These are phyloP conservation scores for Pelargonium myrrhifolium DNA, from an alignment of 441 rosid species.

Conservation along the genomic window DNA sequence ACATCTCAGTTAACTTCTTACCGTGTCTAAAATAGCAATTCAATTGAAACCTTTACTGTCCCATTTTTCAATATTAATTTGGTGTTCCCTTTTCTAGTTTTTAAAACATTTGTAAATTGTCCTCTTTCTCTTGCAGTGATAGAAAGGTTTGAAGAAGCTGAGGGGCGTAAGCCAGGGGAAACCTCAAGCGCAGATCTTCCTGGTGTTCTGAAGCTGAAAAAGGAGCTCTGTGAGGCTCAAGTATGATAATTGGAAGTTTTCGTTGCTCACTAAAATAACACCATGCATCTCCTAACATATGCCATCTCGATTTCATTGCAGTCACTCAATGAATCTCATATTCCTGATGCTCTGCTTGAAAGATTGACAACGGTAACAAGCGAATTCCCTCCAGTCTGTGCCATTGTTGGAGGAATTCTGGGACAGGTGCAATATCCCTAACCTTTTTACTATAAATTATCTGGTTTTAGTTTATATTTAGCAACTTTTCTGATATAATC, in stretches of 20 bases:
- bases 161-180: slow-evolving; percentile 49
- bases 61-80: not conserved
- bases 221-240: slow-evolving; percentile 58
- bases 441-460: not conserved
- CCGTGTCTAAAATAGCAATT: not conserved
- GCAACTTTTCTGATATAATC: not conserved
- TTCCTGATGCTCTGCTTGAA: slow-evolving; percentile 55
- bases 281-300: slow-evolving; percentile 1
- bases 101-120: not conserved
- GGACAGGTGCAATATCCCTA: slow-evolving; percentile 55
- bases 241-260: slow-evolving; percentile 23
- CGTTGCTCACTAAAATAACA: not conserved
- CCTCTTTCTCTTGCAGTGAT: slow-evolving; percentile 37
- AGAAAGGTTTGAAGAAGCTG: slow-evolving; percentile 61
- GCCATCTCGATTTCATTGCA: slow-evolving; percentile 22
- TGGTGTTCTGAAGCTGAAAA: slow-evolving; percentile 44
- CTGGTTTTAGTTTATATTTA: not conserved
- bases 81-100: not conserved
- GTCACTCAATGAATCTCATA: slow-evolving; percentile 46
- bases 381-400: slow-evolving; percentile 85
- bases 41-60: not conserved
- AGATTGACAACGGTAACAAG: slow-evolving; percentile 40
- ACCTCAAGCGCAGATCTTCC: slow-evolving; percentile 46
- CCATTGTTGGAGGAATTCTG: slow-evolving; percentile 71
- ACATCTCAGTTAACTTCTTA: not conserved